Percentiles rank a stretch among this genome's conserved stretches.
Evolutionary conservation across 345 rosid species (phyloP).

Genomic region (Eucalyptus pumila): DNA sequence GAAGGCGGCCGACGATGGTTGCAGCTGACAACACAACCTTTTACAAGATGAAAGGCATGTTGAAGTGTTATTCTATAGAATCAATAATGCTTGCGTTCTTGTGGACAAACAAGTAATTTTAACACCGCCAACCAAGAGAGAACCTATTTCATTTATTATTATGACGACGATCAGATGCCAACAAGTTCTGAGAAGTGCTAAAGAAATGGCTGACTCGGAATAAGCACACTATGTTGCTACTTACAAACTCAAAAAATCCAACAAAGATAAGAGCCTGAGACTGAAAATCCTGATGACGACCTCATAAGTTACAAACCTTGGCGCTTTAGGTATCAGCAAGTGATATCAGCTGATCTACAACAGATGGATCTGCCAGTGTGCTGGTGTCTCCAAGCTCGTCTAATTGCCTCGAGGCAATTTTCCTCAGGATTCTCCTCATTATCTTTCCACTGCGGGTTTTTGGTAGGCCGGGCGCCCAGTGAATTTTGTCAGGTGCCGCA

Average conservation of each 20-base stretch:
- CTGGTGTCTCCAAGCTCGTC: constrained; percentile 91
- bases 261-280: not conserved
- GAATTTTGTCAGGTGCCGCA: constrained; percentile 90
- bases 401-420: constrained; percentile 79
- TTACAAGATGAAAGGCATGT: not conserved
- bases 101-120: not conserved
- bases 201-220: not conserved
- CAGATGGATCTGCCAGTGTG: constrained; percentile 86
- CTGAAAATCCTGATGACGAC: not conserved
- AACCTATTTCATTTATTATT: not conserved
- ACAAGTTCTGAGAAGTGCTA: not conserved
- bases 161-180: not conserved
- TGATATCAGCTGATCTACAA: constrained; percentile 66
- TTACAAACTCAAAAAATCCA: not conserved
- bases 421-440: constrained; percentile 90
- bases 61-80: not conserved
- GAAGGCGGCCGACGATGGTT: not conserved
- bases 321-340: constrained; percentile 39
- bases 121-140: not conserved
- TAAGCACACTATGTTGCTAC: not conserved
- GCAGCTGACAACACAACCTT: not conserved
- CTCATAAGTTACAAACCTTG: not conserved
- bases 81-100: not conserved
- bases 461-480: constrained; percentile 95
- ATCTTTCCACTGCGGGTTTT: constrained; percentile 98